Conservation (phyloP, 2,329 filamentous ascomycete species). For the Berkeleyomyces basicola region DNA sequence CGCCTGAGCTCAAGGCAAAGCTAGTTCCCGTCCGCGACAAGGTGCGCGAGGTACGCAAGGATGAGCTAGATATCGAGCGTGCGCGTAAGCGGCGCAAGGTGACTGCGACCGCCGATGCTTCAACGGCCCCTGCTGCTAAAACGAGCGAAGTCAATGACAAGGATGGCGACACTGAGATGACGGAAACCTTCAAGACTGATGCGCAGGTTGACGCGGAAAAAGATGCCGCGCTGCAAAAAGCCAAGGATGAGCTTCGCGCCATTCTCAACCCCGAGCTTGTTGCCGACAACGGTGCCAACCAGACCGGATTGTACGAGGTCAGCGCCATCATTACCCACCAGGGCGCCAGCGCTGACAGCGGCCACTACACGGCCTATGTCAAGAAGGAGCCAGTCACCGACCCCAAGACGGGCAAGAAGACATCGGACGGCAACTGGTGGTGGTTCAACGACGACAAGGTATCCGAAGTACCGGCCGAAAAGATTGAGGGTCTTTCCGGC, state of each 20-base stretch:
- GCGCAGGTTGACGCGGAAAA: slow-evolving; percentile 81
- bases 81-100: slow-evolving; percentile 80
- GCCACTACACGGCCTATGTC: slow-evolving; percentile 94
- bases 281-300: slow-evolving; percentile 70
- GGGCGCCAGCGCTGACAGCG: slow-evolving; percentile 88
- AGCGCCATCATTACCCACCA: slow-evolving; percentile 92
- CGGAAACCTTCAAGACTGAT: slow-evolving; percentile 74
- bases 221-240: slow-evolving; percentile 52
- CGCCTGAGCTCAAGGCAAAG: slow-evolving; percentile 67
- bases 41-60: slow-evolving; percentile 86
- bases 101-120: slow-evolving; percentile 30
- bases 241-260: slow-evolving; percentile 75
- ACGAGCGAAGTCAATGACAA: slow-evolving; percentile 24
- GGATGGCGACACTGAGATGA: slow-evolving; percentile 57
- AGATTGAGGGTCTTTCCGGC: slow-evolving; percentile 77
- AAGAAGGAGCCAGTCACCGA: slow-evolving; percentile 72
- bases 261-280: slow-evolving; percentile 60
- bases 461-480: slow-evolving; percentile 74
- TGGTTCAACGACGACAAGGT: slow-evolving; percentile 99
- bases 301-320: slow-evolving; percentile 88
- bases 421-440: slow-evolving; percentile 95
- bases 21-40: slow-evolving; percentile 90
- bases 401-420: slow-evolving; percentile 57
- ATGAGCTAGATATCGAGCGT: slow-evolving; percentile 83
- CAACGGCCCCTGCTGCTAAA: slow-evolving; percentile 22